Conservation (phyloP, 208 protist genomes). For the Acanthamoeba royreba region DNA sequence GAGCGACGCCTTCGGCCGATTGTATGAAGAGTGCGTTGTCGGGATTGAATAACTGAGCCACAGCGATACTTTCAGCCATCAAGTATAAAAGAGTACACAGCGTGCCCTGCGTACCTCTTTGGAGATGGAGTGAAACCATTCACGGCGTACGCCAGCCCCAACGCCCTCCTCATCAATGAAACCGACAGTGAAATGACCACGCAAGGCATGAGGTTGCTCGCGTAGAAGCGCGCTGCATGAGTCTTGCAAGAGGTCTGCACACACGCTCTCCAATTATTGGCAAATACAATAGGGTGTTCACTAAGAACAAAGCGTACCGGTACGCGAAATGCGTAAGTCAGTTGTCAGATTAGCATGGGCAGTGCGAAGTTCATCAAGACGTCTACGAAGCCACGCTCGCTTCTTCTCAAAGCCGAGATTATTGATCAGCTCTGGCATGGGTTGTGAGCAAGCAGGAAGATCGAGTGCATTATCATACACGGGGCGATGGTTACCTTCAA, state of each 20-base stretch:
- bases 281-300: no score
- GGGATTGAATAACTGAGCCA: slow-evolving; percentile 89
- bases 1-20: slow-evolving; percentile 87
- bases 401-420: neutral
- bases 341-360: neutral
- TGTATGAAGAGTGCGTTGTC: slow-evolving; percentile 93
- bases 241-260: slow-evolving; percentile 53
- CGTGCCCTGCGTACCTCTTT: slow-evolving; percentile 68
- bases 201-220: slow-evolving; percentile 77
- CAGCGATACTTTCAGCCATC: neutral
- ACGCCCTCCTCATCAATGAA: slow-evolving; percentile 93
- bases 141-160: slow-evolving; percentile 89
- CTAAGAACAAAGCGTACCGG: no score
- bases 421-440: neutral
- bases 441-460: neutral
- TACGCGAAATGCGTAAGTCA: neutral
- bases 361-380: neutral
- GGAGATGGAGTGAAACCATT: slow-evolving; percentile 95
- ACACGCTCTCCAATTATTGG: no score
- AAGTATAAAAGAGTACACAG: no score
- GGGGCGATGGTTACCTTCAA: neutral
- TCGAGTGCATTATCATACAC: neutral
- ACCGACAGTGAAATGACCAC: slow-evolving; percentile 87
- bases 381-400: neutral
- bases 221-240: slow-evolving; percentile 26